Evolutionary conservation across 257 asterid species (phyloP).

Genomic region (Oldenlandia corymbosa): DNA sequence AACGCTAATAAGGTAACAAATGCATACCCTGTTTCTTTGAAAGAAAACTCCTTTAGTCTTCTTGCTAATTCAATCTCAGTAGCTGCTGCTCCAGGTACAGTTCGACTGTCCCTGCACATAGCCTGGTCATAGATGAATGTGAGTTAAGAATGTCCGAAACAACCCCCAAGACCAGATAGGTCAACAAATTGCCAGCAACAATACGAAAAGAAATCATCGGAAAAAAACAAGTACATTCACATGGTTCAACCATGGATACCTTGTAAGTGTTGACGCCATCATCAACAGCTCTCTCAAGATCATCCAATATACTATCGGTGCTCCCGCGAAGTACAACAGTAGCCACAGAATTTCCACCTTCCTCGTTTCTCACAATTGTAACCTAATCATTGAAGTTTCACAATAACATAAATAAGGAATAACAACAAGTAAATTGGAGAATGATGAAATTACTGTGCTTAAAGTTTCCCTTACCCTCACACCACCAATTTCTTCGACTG

Average conservation of each 20-base stretch:
- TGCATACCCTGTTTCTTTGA: conserved; percentile 87
- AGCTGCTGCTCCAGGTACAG: conserved; percentile 97
- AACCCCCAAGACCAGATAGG: neutral
- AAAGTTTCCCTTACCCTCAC: conserved; percentile 54
- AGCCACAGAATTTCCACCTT: conserved; percentile 90
- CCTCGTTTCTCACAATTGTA: conserved; percentile 90
- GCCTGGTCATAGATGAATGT: conserved; percentile 45
- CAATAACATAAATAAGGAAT: conserved; percentile 1
- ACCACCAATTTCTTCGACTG: conserved; percentile 99
- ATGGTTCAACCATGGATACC: conserved; percentile 32
- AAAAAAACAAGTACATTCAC: neutral
- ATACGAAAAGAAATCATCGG: neutral
- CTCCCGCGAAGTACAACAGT: conserved; percentile 92
- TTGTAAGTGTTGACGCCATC: conserved; percentile 95
- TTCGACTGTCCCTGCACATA: conserved; percentile 96
- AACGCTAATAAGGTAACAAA: neutral
- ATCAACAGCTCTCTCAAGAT: conserved; percentile 90
- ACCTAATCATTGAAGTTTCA: conserved; percentile 46
- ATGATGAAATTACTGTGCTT: conserved; percentile 7
- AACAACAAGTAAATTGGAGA: conserved; percentile 5
- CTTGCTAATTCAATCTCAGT: conserved; percentile 89
- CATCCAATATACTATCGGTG: conserved; percentile 93
- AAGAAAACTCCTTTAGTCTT: conserved; percentile 85
- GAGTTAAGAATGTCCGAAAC: neutral
- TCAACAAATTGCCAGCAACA: neutral